Percentiles rank a stretch among this genome's conserved stretches.
These are phyloP conservation scores for Xylariales sp. DNA, from an alignment of 2,329 filamentous ascomycete genomes.

Conservation along the genomic window DNA sequence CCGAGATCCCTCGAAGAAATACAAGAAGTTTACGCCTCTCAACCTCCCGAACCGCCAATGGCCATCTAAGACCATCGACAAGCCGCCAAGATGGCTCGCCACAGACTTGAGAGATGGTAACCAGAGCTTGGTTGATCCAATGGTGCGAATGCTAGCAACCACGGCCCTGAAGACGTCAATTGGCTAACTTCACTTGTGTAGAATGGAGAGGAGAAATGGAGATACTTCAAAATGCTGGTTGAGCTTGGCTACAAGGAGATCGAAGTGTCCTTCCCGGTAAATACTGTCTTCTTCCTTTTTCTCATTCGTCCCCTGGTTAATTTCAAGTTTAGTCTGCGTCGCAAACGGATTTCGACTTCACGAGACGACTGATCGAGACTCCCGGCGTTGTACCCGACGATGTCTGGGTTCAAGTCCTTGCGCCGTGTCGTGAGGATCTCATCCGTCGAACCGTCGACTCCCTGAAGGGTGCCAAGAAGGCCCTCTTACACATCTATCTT, in stretches of 20 bases:
- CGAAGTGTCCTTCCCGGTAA: conserved; percentile 90
- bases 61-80: conserved; percentile 77
- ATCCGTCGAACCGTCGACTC: conserved; percentile 87
- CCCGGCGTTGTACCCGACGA: conserved; percentile 81
- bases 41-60: conserved; percentile 71
- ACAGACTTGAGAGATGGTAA: conserved; percentile 90
- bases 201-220: conserved; percentile 93
- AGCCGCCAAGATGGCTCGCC: conserved; percentile 84
- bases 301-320: no score
- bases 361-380: conserved; percentile 77
- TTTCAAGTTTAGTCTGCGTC: no score
- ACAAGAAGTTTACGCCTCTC: conserved; percentile 63
- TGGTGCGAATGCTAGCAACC: conserved; percentile 55
- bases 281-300: no score
- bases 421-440: conserved; percentile 86
- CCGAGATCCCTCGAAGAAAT: conserved; percentile 72
- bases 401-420: conserved; percentile 87
- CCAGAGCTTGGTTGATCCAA: conserved; percentile 87
- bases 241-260: conserved; percentile 97
- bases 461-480: conserved; percentile 84
- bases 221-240: conserved; percentile 90
- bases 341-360: conserved; percentile 95
- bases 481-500: conserved; percentile 91
- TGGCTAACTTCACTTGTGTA: conserved; percentile 29
- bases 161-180: background rate